Evolutionary conservation across 2,329 filamentous ascomycete species (phyloP).

Genomic region (Cladosporium velox): DNA sequence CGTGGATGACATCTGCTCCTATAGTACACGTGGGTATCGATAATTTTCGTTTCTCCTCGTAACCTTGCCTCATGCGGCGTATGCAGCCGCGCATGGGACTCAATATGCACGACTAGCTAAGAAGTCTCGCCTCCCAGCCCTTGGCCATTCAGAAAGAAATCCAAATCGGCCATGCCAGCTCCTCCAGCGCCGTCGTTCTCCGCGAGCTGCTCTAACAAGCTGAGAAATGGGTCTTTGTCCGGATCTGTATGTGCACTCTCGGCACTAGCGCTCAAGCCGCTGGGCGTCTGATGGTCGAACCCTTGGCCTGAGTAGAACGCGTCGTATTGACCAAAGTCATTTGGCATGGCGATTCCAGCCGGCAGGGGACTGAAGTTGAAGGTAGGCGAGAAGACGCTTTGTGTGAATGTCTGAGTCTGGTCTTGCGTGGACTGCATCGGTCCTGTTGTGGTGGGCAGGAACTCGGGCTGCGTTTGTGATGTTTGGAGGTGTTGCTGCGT

Average conservation of each 20-base stretch:
- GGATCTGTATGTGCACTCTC: slow-evolving; percentile 45
- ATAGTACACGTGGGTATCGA: slow-evolving; percentile 17
- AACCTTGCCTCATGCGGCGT: not conserved
- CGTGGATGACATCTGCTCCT: not conserved
- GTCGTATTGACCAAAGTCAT: slow-evolving; percentile 26
- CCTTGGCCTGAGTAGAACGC: slow-evolving; percentile 27
- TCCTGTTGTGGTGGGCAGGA: slow-evolving; percentile 14
- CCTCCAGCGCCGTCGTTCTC: slow-evolving; percentile 70
- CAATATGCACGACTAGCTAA: not conserved
- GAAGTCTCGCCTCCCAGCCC: slow-evolving; percentile 9
- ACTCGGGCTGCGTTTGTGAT: slow-evolving; percentile 18
- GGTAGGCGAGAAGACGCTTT: slow-evolving; percentile 45
- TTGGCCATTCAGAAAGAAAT: slow-evolving; percentile 65
- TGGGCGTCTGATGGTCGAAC: slow-evolving; percentile 47
- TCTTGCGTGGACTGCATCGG: slow-evolving; percentile 1
- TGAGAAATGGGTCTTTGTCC: slow-evolving; percentile 81
- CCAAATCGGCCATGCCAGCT: slow-evolving; percentile 71
- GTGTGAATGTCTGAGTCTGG: slow-evolving; percentile 29
- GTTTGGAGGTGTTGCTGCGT: slow-evolving; percentile 17
- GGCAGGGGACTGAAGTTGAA: slow-evolving; percentile 39
- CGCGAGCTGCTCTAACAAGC: slow-evolving; percentile 75
- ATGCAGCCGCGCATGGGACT: not conserved
- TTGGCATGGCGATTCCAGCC: slow-evolving; percentile 21
- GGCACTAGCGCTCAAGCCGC: slow-evolving; percentile 43
- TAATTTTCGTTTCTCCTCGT: slow-evolving; percentile 4